phyloP scores from a whole-genome alignment of 352 stramenopile species.

The Globisporangium perplexum region DNA sequence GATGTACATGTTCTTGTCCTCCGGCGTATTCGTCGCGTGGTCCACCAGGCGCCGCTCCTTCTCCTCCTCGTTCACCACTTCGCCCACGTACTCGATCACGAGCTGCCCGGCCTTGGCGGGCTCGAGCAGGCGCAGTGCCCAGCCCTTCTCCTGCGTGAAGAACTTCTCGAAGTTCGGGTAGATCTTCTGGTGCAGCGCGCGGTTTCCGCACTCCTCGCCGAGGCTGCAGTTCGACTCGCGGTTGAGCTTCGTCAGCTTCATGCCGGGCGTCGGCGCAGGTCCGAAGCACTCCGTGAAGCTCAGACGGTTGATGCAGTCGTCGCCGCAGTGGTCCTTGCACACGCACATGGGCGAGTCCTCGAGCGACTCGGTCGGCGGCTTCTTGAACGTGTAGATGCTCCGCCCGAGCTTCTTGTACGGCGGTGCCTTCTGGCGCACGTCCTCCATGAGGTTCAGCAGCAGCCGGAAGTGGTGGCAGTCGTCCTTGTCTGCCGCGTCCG shows the following conservation, averaged over 20 bases:
- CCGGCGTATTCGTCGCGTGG: constrained; percentile 81
- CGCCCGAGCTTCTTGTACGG: constrained; percentile 68
- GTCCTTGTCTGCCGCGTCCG: constrained; percentile 30
- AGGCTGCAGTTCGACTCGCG: constrained; percentile 89
- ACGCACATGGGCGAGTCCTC: constrained; percentile 77
- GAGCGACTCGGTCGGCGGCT: constrained; percentile 44
- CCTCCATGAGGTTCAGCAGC: constrained; percentile 54
- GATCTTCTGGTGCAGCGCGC: constrained; percentile 76
- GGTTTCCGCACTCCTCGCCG: constrained; percentile 90
- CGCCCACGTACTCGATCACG: constrained; percentile 93
- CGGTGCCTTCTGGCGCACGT: constrained; percentile 67
- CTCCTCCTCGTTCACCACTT: constrained; percentile 92
- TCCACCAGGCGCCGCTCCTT: constrained; percentile 85
- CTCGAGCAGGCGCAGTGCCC: constrained; percentile 83
- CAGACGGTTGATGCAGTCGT: constrained; percentile 93
- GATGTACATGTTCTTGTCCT: constrained; percentile 97
- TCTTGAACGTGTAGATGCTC: constrained; percentile 88
- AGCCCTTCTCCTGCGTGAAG: constrained; percentile 87
- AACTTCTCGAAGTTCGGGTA: constrained; percentile 75
- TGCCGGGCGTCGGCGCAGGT: constrained; percentile 40
- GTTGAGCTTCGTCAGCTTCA: constrained; percentile 67
- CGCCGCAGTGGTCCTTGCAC: constrained; percentile 74
- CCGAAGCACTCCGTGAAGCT: constrained; percentile 92
- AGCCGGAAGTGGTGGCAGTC: constrained; percentile 83
- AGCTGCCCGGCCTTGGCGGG: constrained; percentile 79